Percentiles rank a stretch among this genome's conserved stretches.
These are phyloP conservation scores for Globisporangium perplexum DNA, from an alignment of 352 stramenopile genomes.

Conservation along the genomic window DNA sequence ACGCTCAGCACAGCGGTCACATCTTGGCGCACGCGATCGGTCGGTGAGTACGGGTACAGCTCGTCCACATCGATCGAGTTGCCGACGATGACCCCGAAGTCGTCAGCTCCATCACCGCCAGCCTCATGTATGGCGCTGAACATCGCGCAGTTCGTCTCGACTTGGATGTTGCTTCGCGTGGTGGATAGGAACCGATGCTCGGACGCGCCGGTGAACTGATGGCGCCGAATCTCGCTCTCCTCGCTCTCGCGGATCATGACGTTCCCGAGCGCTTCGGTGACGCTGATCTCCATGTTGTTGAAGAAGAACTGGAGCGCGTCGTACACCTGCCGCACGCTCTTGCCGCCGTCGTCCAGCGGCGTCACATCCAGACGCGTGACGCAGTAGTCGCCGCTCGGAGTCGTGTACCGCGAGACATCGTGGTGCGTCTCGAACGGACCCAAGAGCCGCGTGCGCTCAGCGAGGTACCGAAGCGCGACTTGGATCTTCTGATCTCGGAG, in stretches of 20 bases:
- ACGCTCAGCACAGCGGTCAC: slow-evolving; percentile 14
- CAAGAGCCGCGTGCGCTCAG: slow-evolving; percentile 16
- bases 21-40: slow-evolving; percentile 34
- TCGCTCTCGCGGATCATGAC: slow-evolving; percentile 53
- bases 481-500: slow-evolving; percentile 2
- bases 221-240: slow-evolving; percentile 20
- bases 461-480: slow-evolving; percentile 21
- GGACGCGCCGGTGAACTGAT: slow-evolving; percentile 26
- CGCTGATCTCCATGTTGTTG: slow-evolving; percentile 48
- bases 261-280: slow-evolving; percentile 49
- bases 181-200: slow-evolving; percentile 50
- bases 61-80: slow-evolving; percentile 52
- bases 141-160: slow-evolving; percentile 46
- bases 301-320: slow-evolving; percentile 55
- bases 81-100: slow-evolving; percentile 28
- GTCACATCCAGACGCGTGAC: slow-evolving; percentile 54
- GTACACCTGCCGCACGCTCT: slow-evolving; percentile 38
- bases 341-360: slow-evolving; percentile 25
- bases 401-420: slow-evolving; percentile 40
- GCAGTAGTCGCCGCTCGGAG: slow-evolving; percentile 32
- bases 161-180: slow-evolving; percentile 22
- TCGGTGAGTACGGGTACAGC: slow-evolving; percentile 35
- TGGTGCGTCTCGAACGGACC: slow-evolving; percentile 24
- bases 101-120: slow-evolving; percentile 10
- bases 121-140: slow-evolving; percentile 22